Percentiles rank a stretch among this genome's conserved stretches.
Evolutionary conservation across 1,284 basidiomycete species (phyloP).

Genomic region (Ceratobasidium sp.): DNA sequence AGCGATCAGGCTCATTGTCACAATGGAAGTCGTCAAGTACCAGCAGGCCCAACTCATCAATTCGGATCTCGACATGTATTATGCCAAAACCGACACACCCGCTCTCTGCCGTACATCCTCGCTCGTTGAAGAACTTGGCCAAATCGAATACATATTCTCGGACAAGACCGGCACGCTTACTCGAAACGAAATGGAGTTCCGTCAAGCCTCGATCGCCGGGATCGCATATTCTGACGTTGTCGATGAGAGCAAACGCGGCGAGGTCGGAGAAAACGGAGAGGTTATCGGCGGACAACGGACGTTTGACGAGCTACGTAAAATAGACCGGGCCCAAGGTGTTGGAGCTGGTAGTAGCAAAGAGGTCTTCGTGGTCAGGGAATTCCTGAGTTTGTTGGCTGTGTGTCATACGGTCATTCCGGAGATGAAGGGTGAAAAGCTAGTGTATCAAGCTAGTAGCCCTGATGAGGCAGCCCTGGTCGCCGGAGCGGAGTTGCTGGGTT

Average conservation of each 20-base stretch:
- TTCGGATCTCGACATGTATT: slow-evolving; percentile 96
- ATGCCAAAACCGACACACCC: slow-evolving; percentile 92
- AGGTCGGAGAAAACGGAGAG: slow-evolving; percentile 50
- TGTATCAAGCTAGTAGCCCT: slow-evolving; percentile 96
- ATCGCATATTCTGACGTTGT: slow-evolving; percentile 88
- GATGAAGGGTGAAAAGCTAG: slow-evolving; percentile 77
- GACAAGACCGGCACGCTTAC: slow-evolving; percentile 99
- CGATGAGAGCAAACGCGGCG: slow-evolving; percentile 76
- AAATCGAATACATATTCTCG: slow-evolving; percentile 98
- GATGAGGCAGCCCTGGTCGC: slow-evolving; percentile 97
- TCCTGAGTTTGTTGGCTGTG: slow-evolving; percentile 89
- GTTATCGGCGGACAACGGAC: slow-evolving; percentile 58
- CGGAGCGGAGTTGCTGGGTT: slow-evolving; percentile 91
- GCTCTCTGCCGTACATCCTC: slow-evolving; percentile 96
- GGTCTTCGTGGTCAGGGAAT: slow-evolving; percentile 76
- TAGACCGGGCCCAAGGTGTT: slow-evolving; percentile 53
- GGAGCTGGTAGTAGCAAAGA: slow-evolving; percentile 52
- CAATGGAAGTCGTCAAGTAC: slow-evolving; percentile 99
- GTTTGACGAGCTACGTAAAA: slow-evolving; percentile 71
- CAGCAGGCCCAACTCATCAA: slow-evolving; percentile 98
- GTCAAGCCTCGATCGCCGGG: slow-evolving; percentile 88
- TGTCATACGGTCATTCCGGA: slow-evolving; percentile 99
- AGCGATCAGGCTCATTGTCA: slow-evolving; percentile 79
- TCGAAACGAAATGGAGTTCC: slow-evolving; percentile 98
- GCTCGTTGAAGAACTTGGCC: slow-evolving; percentile 96